Evolutionary conservation across 495 filamentous ascomycete species (phyloP).

Genomic region (Tuber melanosporum): DNA sequence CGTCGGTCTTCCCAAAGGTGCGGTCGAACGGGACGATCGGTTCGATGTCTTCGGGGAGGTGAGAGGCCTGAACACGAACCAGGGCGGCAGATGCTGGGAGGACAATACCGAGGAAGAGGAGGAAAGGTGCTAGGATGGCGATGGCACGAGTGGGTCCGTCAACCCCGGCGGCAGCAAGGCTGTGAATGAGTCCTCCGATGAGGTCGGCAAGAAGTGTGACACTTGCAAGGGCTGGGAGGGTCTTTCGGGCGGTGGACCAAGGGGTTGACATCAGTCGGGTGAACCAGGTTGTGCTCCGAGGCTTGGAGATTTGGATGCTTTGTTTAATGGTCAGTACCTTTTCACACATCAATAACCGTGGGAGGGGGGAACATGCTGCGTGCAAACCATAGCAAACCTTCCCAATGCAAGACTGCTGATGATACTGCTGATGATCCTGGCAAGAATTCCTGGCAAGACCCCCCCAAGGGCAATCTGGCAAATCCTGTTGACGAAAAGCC

Average conservation of each 20-base stretch:
- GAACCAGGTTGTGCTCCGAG: constrained; percentile 22
- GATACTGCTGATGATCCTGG: constrained; percentile 39
- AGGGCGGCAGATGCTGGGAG: constrained; percentile 60
- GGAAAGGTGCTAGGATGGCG: constrained; percentile 25
- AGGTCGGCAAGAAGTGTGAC: constrained; percentile 39
- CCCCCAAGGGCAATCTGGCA: constrained; percentile 40
- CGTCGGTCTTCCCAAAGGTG: constrained; percentile 48
- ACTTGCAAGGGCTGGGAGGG: constrained; percentile 19
- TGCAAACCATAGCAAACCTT: constrained; percentile 33
- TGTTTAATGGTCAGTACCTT: neutral
- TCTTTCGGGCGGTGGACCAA: constrained; percentile 19
- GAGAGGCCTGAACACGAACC: constrained; percentile 63
- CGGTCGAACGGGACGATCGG: constrained; percentile 72
- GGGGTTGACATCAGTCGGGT: neutral
- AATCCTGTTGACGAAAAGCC: constrained; percentile 16
- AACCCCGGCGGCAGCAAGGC: constrained; percentile 9
- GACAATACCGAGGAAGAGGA: constrained; percentile 46
- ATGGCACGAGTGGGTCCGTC: constrained; percentile 35
- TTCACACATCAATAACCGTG: neutral
- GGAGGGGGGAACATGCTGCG: constrained; percentile 31
- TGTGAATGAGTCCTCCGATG: constrained; percentile 16
- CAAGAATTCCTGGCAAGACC: constrained; percentile 42
- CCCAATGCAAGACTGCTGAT: constrained; percentile 42
- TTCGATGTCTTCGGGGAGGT: constrained; percentile 62
- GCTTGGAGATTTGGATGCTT: constrained; percentile 31